Evolutionary conservation across 768 basidiomycete genomes (phyloP).

Genomic region (Lentinula detonsa): DNA sequence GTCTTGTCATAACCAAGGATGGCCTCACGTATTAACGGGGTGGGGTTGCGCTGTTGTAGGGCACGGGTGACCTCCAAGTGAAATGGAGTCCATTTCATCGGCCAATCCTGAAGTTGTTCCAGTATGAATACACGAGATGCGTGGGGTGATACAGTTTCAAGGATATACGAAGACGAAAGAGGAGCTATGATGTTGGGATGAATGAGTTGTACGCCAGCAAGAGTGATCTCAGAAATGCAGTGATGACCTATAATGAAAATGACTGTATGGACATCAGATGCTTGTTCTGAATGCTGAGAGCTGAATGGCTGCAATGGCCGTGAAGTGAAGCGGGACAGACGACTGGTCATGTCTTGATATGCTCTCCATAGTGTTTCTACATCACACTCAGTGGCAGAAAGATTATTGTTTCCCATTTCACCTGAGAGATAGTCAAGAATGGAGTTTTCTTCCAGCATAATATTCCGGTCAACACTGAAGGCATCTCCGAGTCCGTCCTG

Average conservation of each 20-base stretch:
- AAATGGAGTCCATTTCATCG: slow-evolving; percentile 56
- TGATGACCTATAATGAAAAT: not conserved
- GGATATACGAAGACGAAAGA: slow-evolving; percentile 33
- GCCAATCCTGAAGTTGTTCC: slow-evolving; percentile 51
- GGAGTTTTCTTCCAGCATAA: not conserved
- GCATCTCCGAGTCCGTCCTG: not conserved
- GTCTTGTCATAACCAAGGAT: not conserved
- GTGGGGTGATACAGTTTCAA: slow-evolving; percentile 37
- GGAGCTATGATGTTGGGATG: not conserved
- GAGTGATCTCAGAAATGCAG: not conserved
- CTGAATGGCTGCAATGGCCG: not conserved
- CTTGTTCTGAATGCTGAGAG: not conserved
- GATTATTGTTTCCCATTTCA: not conserved
- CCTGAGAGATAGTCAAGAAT: not conserved
- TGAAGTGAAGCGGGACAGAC: not conserved
- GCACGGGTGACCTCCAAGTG: slow-evolving; percentile 44
- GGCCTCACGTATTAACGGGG: not conserved
- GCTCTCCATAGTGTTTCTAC: not conserved
- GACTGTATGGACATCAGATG: not conserved
- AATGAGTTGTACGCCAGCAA: not conserved
- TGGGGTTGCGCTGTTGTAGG: not conserved
- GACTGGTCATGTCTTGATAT: not conserved
- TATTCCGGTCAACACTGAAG: not conserved
- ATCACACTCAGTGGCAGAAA: not conserved
- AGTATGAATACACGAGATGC: slow-evolving; percentile 48